phyloP scores from a whole-genome alignment of 257 asterid species.

The Nicotiana noctiflora region DNA sequence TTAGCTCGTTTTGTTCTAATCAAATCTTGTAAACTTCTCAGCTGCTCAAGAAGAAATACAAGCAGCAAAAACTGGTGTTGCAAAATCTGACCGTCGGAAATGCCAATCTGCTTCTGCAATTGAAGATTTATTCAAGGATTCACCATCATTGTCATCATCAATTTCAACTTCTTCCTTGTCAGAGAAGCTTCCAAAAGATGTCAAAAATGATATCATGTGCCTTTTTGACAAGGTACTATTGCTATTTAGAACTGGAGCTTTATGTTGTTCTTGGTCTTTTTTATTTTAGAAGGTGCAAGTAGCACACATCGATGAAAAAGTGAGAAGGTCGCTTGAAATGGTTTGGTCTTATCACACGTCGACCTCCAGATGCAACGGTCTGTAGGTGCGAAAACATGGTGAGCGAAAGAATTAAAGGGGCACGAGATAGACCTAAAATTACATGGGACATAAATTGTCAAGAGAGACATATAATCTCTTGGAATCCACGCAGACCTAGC shows the following conservation, averaged over 20 bases:
- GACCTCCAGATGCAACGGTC: background rate
- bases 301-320: background rate
- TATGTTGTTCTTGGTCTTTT: background rate
- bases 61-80: slow-evolving; percentile 31
- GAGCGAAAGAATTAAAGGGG: background rate
- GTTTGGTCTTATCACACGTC: background rate
- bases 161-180: slow-evolving; percentile 35
- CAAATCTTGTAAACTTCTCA: slow-evolving; percentile 27
- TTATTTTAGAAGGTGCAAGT: background rate
- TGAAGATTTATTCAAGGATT: slow-evolving; percentile 73
- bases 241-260: background rate
- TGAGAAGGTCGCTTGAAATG: background rate
- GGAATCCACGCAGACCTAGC: background rate
- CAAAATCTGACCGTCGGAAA: slow-evolving; percentile 38
- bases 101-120: slow-evolving; percentile 50
- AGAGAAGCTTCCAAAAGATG: slow-evolving; percentile 62
- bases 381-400: background rate
- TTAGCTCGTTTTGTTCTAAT: slow-evolving; percentile 3
- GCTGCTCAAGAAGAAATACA: slow-evolving; percentile 59
- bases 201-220: slow-evolving; percentile 85
- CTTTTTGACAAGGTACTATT: slow-evolving; percentile 83
- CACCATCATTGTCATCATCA: slow-evolving; percentile 32
- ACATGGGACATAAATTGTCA: background rate
- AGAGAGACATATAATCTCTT: background rate
- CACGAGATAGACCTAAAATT: background rate